These are phyloP conservation scores for Lenzites betulinus DNA, from an alignment of 768 basidiomycete species.

Conservation along the genomic window DNA sequence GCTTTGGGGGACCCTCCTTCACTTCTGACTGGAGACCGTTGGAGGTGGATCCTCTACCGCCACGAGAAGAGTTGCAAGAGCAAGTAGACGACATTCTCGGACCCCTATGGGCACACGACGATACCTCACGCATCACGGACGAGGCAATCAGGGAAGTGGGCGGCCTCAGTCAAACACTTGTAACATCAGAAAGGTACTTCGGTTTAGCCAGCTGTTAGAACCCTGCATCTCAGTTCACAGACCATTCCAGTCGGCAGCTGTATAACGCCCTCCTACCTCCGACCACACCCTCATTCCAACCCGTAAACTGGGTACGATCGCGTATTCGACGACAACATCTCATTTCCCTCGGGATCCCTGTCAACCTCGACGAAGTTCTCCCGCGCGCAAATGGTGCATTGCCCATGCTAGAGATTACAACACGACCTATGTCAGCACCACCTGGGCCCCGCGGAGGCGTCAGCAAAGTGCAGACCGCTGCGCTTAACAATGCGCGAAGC, in stretches of 20 bases:
- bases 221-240: conserved; percentile 27
- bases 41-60: conserved; percentile 63
- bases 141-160: conserved; percentile 79
- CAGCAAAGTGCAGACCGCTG: conserved; percentile 34
- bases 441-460: conserved; percentile 54
- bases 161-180: conserved; percentile 78
- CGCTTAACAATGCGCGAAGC: conserved; percentile 52
- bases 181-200: conserved; percentile 71
- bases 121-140: conserved; percentile 57
- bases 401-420: conserved; percentile 81
- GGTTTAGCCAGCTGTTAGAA: conserved; percentile 3
- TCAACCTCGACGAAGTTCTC: conserved; percentile 91
- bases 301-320: conserved; percentile 94
- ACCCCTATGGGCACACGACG: conserved; percentile 61
- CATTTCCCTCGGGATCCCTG: conserved; percentile 89
- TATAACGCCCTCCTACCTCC: conserved; percentile 70
- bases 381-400: conserved; percentile 68
- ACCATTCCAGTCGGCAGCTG: conserved; percentile 65
- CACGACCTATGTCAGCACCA: conserved; percentile 80
- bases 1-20: conserved; percentile 30
- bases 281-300: conserved; percentile 72
- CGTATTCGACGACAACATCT: conserved; percentile 89
- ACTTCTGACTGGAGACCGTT: conserved; percentile 60
- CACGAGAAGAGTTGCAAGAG: conserved; percentile 53
- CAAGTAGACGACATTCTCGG: conserved; percentile 67